Evolutionary conservation across 257 asterid genomes (phyloP).

Genomic region (Solanum pinnatisectum): DNA sequence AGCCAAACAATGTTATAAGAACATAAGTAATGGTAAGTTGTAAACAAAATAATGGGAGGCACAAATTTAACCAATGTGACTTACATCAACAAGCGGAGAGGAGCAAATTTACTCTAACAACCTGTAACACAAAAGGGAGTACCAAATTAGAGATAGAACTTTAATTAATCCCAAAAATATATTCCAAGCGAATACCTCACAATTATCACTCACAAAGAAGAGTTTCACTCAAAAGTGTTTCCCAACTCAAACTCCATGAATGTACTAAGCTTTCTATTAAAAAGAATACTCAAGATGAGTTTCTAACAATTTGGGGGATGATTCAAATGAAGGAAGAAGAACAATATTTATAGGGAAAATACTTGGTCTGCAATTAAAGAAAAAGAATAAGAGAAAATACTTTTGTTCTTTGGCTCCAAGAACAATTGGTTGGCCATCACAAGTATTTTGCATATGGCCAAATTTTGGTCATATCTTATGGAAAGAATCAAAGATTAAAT

Average conservation of each 20-base stretch:
- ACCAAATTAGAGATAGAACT: not conserved
- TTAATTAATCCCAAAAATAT: not conserved
- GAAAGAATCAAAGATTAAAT: not conserved
- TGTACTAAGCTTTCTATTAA: not conserved
- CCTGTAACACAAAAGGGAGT: not conserved
- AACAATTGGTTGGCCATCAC: not conserved
- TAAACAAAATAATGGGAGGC: not conserved
- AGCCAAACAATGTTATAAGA: not conserved
- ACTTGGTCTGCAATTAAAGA: not conserved
- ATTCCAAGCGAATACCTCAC: not conserved
- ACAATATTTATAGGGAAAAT: not conserved
- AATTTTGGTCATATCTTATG: not conserved
- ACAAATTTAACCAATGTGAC: not conserved
- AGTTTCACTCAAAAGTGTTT: not conserved
- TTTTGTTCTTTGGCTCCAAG: not conserved
- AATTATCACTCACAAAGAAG: not conserved
- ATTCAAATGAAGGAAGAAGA: not conserved
- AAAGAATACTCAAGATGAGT: not conserved
- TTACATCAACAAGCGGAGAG: not conserved
- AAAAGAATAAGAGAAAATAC: not conserved
- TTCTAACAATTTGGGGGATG: not conserved
- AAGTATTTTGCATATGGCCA: not conserved
- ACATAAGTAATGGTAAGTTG: not conserved
- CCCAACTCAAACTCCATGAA: not conserved
- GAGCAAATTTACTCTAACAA: not conserved